A percentile compares a stretch with the other conserved stretches of the same genome.
phyloP scores from a whole-genome alignment of 441 rosid species.

The Euphorbia schlechtendalii region DNA sequence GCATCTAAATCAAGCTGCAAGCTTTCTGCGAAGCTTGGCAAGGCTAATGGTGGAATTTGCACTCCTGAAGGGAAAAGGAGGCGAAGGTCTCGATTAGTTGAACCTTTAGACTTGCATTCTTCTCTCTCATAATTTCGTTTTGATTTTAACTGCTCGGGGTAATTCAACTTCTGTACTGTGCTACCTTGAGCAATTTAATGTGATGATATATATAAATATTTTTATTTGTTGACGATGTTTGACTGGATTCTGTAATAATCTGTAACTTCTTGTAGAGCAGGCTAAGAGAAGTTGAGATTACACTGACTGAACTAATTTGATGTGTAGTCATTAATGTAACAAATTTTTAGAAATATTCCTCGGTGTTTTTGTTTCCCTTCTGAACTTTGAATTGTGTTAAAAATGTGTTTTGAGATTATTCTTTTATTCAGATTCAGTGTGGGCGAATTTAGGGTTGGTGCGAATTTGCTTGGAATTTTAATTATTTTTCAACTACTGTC shows the following conservation, averaged over 20 bases:
- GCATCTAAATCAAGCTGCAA: slow-evolving; percentile 31
- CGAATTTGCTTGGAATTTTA: too few relatives aligned
- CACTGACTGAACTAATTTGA: too few relatives aligned
- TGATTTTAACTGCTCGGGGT: background rate
- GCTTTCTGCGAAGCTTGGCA: slow-evolving; percentile 41
- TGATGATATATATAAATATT: background rate
- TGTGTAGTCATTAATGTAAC: too few relatives aligned
- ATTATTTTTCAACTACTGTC: too few relatives aligned
- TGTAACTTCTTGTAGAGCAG: slow-evolving; percentile 10
- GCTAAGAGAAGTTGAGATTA: too few relatives aligned
- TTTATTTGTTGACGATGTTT: too few relatives aligned
- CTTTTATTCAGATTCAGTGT: too few relatives aligned
- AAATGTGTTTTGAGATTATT: too few relatives aligned
- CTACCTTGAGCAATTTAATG: slow-evolving; percentile 4
- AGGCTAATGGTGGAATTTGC: slow-evolving; percentile 41
- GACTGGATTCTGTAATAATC: slow-evolving; percentile 13
- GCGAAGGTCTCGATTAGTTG: slow-evolving; percentile 41
- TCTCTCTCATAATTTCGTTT: slow-evolving; percentile 21
- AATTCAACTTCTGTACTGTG: slow-evolving; percentile 23
- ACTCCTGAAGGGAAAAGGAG: slow-evolving; percentile 69
- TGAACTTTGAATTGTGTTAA: too few relatives aligned
- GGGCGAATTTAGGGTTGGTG: too few relatives aligned
- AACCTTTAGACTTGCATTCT: slow-evolving; percentile 33
- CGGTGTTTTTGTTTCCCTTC: too few relatives aligned
- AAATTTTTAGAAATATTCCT: too few relatives aligned